Evolutionary conservation across 129 eudicot genomes (phyloP).

Genomic region (Centrapalus pauciflorus): DNA sequence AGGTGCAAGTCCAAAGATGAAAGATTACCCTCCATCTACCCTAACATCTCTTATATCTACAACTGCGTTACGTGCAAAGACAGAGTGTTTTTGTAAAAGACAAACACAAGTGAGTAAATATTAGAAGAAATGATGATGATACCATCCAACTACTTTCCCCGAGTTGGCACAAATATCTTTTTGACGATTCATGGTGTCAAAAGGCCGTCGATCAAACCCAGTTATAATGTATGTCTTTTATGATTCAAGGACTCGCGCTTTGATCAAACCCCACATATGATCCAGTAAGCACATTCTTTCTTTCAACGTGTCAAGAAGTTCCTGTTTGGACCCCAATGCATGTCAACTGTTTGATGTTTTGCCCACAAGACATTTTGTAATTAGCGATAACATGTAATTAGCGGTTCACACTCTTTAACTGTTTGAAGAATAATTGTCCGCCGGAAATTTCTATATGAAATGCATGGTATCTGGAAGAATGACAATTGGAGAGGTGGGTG

Average conservation of each 20-base stretch:
- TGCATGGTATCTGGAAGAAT: not conserved
- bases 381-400: conserved; percentile 1
- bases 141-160: conserved; percentile 3
- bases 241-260: conserved; percentile 17
- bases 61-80: no score
- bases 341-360: conserved; percentile 8
- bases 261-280: conserved; percentile 16
- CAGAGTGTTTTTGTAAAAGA: not conserved
- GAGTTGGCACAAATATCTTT: not conserved
- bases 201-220: conserved; percentile 19
- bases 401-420: not conserved
- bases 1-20: no score
- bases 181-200: conserved; percentile 19
- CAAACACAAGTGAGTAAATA: conserved; percentile 2
- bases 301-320: not conserved
- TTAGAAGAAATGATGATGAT: conserved; percentile 14
- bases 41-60: no score
- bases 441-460: not conserved
- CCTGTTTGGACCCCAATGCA: not conserved
- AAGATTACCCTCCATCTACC: no score
- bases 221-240: conserved; percentile 14
- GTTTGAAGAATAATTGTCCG: not conserved
- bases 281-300: not conserved
- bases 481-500: not conserved
- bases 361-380: not conserved